phyloP scores from a whole-genome alignment of 345 rosid species.

The Ceriops tagal region DNA sequence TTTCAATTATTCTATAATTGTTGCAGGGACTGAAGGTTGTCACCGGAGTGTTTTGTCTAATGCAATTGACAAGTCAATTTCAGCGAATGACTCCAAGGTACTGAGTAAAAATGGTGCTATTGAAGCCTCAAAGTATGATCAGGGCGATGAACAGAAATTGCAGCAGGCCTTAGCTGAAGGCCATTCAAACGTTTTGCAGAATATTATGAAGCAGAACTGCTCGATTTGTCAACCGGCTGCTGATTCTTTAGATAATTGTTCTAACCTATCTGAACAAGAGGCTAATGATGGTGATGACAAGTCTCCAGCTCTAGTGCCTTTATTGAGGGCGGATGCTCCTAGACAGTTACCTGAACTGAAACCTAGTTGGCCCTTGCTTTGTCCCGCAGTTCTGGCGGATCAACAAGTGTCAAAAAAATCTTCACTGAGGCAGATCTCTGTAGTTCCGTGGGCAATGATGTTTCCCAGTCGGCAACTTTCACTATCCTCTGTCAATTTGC shows the following conservation, averaged over 20 bases:
- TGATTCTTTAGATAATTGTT: constrained; percentile 20
- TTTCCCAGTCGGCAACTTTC: constrained; percentile 23
- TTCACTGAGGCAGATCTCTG: constrained; percentile 43
- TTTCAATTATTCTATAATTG: constrained; percentile 3
- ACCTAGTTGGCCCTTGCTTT: constrained; percentile 90
- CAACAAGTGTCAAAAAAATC: constrained; percentile 32
- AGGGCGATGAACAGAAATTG: constrained; percentile 33
- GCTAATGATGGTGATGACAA: constrained; percentile 30
- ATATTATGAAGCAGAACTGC: constrained; percentile 37
- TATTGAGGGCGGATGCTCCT: constrained; percentile 35
- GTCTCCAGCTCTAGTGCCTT: constrained; percentile 56
- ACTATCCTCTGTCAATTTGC: constrained; percentile 6
- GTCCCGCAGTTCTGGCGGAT: constrained; percentile 37
- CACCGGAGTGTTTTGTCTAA: constrained; percentile 44
- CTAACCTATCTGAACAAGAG: constrained; percentile 26
- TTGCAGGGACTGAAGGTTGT: constrained; percentile 48
- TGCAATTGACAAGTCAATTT: constrained; percentile 52
- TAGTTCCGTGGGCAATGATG: constrained; percentile 32
- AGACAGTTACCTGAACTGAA: constrained; percentile 50
- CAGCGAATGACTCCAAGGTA: constrained; percentile 45
- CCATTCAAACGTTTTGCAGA: constrained; percentile 27
- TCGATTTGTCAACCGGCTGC: constrained; percentile 51
- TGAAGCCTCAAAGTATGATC: constrained; percentile 21
- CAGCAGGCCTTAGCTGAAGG: constrained; percentile 44
- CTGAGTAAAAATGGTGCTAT: constrained; percentile 33